These are phyloP conservation scores for Penicillium paxilli DNA, from an alignment of 495 filamentous ascomycete species.

Conservation along the genomic window DNA sequence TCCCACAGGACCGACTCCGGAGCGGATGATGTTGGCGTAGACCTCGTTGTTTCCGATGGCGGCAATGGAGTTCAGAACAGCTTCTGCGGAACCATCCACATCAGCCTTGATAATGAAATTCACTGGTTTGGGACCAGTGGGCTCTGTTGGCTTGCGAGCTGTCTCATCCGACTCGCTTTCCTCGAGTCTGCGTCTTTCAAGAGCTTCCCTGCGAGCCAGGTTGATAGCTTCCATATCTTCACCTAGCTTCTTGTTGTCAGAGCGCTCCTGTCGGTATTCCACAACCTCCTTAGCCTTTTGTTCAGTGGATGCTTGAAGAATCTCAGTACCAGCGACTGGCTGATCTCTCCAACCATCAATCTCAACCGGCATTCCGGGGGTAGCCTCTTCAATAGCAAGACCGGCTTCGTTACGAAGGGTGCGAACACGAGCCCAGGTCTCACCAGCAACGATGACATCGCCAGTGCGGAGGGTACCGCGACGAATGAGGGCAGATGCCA, in stretches of 20 bases:
- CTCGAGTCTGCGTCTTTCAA: constrained; percentile 58
- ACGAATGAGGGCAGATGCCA: constrained; percentile 85
- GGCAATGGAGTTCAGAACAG: constrained; percentile 71
- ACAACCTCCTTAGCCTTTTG: constrained; percentile 79
- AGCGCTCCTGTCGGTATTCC: constrained; percentile 66
- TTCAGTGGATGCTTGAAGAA: constrained; percentile 79
- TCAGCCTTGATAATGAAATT: constrained; percentile 90
- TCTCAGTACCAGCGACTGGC: constrained; percentile 83
- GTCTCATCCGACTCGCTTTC: constrained; percentile 36
- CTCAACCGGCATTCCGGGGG: constrained; percentile 86
- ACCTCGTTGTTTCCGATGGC: constrained; percentile 83
- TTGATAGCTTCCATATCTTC: constrained; percentile 78
- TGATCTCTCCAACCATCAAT: constrained; percentile 93
- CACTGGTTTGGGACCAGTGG: constrained; percentile 60
- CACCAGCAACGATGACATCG: constrained; percentile 84
- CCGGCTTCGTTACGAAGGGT: constrained; percentile 85
- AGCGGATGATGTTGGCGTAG: constrained; percentile 70
- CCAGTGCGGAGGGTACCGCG: constrained; percentile 81
- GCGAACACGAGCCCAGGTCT: constrained; percentile 79
- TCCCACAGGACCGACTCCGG: constrained; percentile 72
- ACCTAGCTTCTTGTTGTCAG: constrained; percentile 59
- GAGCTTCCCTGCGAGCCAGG: constrained; percentile 59
- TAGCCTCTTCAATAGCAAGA: constrained; percentile 65
- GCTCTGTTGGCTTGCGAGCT: constrained; percentile 26
- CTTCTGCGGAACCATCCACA: constrained; percentile 90